Evolutionary conservation across 495 filamentous ascomycete species (phyloP).

Genomic region (Cryomyces antarcticus): DNA sequence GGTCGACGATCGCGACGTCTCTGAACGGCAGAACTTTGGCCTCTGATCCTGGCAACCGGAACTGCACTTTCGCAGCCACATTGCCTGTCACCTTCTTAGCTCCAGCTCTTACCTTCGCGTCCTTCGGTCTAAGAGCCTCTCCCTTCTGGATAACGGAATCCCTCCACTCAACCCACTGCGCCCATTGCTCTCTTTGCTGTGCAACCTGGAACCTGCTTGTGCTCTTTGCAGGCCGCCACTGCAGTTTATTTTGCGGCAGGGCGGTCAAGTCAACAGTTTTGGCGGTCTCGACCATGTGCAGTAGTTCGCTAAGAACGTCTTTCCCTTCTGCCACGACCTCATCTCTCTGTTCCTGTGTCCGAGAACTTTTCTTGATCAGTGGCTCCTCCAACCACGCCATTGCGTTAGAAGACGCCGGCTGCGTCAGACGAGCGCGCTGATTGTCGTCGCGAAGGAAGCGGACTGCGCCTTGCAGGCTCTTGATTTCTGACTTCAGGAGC

Average conservation of each 20-base stretch:
- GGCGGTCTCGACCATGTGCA: slow-evolving; percentile 36
- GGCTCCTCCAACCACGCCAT: slow-evolving; percentile 43
- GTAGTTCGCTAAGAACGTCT: slow-evolving; percentile 49
- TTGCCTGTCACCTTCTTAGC: no score
- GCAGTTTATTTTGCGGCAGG: slow-evolving; percentile 25
- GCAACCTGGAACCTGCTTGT: no score
- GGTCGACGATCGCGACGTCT: no score
- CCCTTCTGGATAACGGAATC: no score
- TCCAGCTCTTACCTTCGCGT: no score
- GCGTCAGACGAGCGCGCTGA: slow-evolving; percentile 35
- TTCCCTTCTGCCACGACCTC: slow-evolving; percentile 44
- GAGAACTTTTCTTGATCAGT: slow-evolving; percentile 27
- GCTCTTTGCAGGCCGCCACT: slow-evolving; percentile 36
- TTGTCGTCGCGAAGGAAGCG: slow-evolving; percentile 64
- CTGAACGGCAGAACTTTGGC: no score
- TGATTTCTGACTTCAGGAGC: slow-evolving; percentile 46
- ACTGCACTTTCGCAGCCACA: no score
- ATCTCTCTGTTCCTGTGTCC: slow-evolving; percentile 32
- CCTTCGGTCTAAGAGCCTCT: no score
- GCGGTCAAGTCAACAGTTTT: slow-evolving; percentile 12
- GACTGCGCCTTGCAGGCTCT: slow-evolving; percentile 50
- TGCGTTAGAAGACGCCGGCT: slow-evolving; percentile 24
- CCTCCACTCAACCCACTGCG: no score
- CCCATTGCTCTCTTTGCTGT: no score
- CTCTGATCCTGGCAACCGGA: no score